These are phyloP conservation scores for Triangularia verruculosa DNA, from an alignment of 2,329 filamentous ascomycete genomes.

Conservation along the genomic window DNA sequence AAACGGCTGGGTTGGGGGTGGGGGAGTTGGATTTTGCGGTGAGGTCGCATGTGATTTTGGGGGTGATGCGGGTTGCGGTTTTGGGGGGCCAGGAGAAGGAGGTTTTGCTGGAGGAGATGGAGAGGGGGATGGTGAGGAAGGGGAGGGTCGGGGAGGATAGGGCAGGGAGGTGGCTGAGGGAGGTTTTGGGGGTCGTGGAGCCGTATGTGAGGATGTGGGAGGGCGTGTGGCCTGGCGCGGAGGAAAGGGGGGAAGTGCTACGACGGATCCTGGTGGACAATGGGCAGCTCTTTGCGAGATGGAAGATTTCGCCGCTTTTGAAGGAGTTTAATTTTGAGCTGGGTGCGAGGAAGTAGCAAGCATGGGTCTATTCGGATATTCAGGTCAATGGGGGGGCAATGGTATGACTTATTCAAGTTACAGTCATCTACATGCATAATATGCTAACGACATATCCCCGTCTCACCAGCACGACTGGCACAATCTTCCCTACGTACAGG, in stretches of 20 bases:
- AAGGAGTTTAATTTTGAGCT: slow-evolving; percentile 11
- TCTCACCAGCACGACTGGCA: background rate
- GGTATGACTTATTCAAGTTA: background rate
- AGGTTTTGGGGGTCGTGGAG: slow-evolving; percentile 5
- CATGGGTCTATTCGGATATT: background rate
- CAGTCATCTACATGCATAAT: too few species aligned
- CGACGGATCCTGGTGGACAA: slow-evolving; percentile 1
- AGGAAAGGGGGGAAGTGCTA: slow-evolving; percentile 6
- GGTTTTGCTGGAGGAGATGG: slow-evolving; percentile 7
- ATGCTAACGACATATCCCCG: background rate
- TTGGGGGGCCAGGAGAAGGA: background rate
- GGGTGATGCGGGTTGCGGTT: slow-evolving; percentile 4
- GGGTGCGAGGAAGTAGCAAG: background rate
- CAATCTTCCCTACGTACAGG: background rate
- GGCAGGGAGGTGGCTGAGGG: slow-evolving; percentile 3
- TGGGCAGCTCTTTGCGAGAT: slow-evolving; percentile 10
- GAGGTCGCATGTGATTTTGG: slow-evolving; percentile 3
- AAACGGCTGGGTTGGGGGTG: slow-evolving; percentile 6
- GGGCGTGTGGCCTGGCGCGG: slow-evolving; percentile 5
- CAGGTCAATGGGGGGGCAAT: background rate
- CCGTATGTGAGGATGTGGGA: slow-evolving; percentile 8
- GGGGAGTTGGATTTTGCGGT: slow-evolving; percentile 1
- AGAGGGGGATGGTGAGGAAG: slow-evolving; percentile 5
- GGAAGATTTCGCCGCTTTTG: slow-evolving; percentile 6
- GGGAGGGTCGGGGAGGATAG: slow-evolving; percentile 3